These are phyloP conservation scores for Bromus sterilis DNA, from an alignment of 176 grass and related monocot species.

Conservation along the genomic window DNA sequence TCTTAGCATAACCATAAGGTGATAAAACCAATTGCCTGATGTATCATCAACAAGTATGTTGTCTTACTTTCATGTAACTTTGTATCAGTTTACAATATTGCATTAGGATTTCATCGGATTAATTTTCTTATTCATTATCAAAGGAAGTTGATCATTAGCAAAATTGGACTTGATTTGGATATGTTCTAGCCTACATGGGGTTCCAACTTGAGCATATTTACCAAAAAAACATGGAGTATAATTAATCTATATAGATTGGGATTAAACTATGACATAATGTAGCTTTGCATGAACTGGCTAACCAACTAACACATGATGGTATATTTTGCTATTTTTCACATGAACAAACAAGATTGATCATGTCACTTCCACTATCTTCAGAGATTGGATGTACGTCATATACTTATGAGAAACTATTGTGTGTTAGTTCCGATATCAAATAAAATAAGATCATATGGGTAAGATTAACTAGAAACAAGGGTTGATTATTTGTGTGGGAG, in stretches of 20 bases:
- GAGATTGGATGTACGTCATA: not conserved
- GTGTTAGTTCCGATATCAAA: not conserved
- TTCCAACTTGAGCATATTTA: not conserved
- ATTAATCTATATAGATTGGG: not conserved
- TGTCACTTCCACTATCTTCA: not conserved
- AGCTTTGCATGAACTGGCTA: not conserved
- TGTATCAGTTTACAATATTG: not conserved
- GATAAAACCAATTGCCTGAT: not conserved
- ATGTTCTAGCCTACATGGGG: not conserved
- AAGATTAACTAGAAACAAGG: not conserved
- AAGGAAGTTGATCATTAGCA: not conserved
- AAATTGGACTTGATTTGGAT: not conserved
- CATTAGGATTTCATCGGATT: not conserved
- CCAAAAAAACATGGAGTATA: too few species aligned
- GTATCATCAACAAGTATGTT: not conserved
- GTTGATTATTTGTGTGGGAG: not conserved
- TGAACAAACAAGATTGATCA: not conserved
- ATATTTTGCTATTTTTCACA: not conserved
- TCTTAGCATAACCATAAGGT: not conserved
- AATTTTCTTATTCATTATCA: not conserved
- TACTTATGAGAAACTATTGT: not conserved
- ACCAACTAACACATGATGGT: not conserved
- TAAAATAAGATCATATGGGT: not conserved
- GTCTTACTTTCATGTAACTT: not conserved
- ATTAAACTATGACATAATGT: not conserved